Conservation (phyloP, 371 early-diverging fungal genomes). For the Mortierella sp. region DNA sequence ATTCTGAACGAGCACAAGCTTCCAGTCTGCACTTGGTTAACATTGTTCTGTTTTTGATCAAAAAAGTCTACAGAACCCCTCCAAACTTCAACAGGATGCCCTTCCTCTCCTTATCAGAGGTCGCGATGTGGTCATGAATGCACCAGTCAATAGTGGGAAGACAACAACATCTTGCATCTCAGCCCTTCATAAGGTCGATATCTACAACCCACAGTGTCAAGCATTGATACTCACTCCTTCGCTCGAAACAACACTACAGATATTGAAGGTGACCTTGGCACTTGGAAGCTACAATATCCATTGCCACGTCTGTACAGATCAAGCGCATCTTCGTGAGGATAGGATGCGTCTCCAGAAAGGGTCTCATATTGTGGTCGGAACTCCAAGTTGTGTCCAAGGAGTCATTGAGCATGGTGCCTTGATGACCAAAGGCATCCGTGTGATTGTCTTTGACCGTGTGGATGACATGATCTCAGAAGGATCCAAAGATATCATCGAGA, state of each 20-base stretch:
- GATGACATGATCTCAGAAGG: conserved; percentile 94
- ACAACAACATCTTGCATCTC: conserved; percentile 90
- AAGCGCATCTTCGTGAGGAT: conserved; percentile 82
- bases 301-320: conserved; percentile 86
- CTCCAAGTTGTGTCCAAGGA: conserved; percentile 83
- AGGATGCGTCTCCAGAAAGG: conserved; percentile 63
- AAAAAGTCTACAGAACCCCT: no score
- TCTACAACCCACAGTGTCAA: conserved; percentile 74
- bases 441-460: conserved; percentile 95
- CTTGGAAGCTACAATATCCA: conserved; percentile 69
- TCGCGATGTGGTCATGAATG: conserved; percentile 93
- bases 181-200: conserved; percentile 86
- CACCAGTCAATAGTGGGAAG: conserved; percentile 96
- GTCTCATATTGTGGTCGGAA: conserved; percentile 24
- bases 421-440: conserved; percentile 75
- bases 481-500: conserved; percentile 90
- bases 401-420: conserved; percentile 86
- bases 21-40: no score
- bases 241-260: conserved; percentile 88
- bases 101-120: conserved; percentile 83
- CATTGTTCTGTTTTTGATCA: no score
- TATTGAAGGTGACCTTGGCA: conserved; percentile 83
- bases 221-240: conserved; percentile 88
- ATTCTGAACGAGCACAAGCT: background rate
- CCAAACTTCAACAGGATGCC: conserved; percentile 59